Base-by-base conservation (phyloP, 2,329 filamentous ascomycete species). In the Rugonectria rugulosa region DNA sequence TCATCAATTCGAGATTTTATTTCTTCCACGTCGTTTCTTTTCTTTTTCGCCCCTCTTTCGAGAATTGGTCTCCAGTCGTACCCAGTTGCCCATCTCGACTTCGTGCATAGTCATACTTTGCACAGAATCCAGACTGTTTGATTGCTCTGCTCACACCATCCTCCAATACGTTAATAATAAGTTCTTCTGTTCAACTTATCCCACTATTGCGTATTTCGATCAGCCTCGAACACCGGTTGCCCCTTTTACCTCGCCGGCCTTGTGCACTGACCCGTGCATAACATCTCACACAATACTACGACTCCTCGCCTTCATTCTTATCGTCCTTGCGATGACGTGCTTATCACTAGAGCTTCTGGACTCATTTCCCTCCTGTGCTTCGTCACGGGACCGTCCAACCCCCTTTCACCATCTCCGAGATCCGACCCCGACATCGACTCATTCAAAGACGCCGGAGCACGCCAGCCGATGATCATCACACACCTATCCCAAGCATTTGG, bases 401-500 rank as follows among this genome's bases (percentile, higher is more conserved):
- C 50, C 38, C 32, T 36, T 32, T 53, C 51, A 40, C 60, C 59
- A 57, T 64, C 23, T 54, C 64, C 59, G 53, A 67, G 34, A 55
- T 53, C 59, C 59, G 62, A n/a, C 40, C 50, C 44, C 34, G 23
- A 48, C 54, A 61, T 51, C 37, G 56, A 44, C 51, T 54, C 45
- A 42, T 50, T 19, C 43, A 23, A 21, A 11, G 27, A n/a, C n/a
- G n/a, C n/a, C n/a, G n/a, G n/a, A n/a, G n/a, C 29, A 45, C 41
- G 21, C 24, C 17, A 19, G 15, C 21, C 20, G 21, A 15, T 17
- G n/a, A 11, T 9, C 36, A 36, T 46, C 40, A 43, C 29, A 49
- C 51, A 59, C 44, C 45, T 57, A 40, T n/a, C n/a, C n/a, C n/a
- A n/a, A n/a, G n/a, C n/a, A n/a, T 43, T 21, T 34, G 27, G 24